Conservation (phyloP, 2,329 filamentous ascomycete species). For the Claviceps lovelessii region DNA sequence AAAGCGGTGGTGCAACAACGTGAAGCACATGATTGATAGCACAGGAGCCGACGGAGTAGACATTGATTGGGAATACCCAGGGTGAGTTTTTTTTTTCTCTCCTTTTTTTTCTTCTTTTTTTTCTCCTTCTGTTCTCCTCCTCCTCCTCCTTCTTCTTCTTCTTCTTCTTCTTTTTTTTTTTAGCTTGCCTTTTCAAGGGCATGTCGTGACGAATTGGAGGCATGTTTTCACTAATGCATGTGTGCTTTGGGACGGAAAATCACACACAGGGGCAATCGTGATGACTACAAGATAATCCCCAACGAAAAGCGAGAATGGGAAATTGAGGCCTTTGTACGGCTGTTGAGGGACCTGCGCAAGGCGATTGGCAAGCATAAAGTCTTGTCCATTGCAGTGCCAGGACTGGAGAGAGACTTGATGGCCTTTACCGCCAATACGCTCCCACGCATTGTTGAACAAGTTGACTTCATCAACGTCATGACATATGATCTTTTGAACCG, state of each 20-base stretch:
- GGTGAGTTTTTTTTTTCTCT: conserved; percentile 17
- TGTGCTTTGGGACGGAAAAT: not conserved
- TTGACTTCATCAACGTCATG: conserved; percentile 58
- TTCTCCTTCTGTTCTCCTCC: not conserved
- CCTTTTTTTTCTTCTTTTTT: not conserved
- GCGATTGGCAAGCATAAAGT: conserved; percentile 42
- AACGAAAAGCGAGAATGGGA: conserved; percentile 48
- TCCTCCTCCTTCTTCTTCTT: not conserved
- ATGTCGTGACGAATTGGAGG: not conserved
- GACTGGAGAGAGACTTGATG: conserved; percentile 49
- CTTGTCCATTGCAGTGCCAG: conserved; percentile 56
- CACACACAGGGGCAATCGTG: conserved; percentile 44
- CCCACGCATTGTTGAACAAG: conserved; percentile 39
- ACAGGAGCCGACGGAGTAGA: conserved; percentile 51
- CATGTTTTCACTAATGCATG: not conserved
- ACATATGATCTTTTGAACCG: conserved; percentile 59
- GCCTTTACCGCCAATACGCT: conserved; percentile 46
- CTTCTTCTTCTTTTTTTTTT: not conserved
- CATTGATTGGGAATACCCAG: conserved; percentile 53
- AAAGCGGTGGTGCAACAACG: conserved; percentile 46
- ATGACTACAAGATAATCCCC: conserved; percentile 51
- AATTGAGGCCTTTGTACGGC: conserved; percentile 46
- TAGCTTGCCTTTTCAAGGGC: not conserved
- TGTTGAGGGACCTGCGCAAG: conserved; percentile 43
- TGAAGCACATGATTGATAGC: conserved; percentile 45